Base-by-base conservation (phyloP, 441 rosid genomes). In the Pelargonium fulgidum region DNA sequence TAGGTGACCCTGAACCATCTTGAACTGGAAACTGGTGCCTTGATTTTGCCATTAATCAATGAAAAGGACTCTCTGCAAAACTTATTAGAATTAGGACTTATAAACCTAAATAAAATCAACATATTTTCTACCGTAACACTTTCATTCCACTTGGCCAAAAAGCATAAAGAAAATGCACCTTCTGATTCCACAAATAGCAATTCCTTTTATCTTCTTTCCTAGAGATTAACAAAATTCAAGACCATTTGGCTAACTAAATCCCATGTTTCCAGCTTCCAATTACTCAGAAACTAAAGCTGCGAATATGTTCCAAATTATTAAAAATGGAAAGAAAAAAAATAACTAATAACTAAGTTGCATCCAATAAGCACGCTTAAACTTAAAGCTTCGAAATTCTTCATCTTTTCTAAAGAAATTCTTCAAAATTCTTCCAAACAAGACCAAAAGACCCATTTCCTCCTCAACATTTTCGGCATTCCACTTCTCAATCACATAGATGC, bases 1-100 rank as follows among this genome's bases (percentile, higher is more conserved):
- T 74, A 3, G 96, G 89, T 0, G 98, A 85, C 72, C 81, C 62
- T 7, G 92, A 76, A 29, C 81, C 77, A 67, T 91, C 96, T 74
- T 76, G 89, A 67, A 77, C 65, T 26, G 87, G 71, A 80, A 78
- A 83, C 63, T 81, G 86, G 65, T 88, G 97, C 76, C 89, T 81
- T 0, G 84, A 79, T 71, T 82, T 87, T 14, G 92, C 90, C 97
- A 94, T 94, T 64, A 71, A 74, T 75, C 62, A 56, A 56, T 19
- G 22, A 56, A 17, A 56, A 22, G 29, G 17, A 17, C 20, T 56
- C 62, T 10, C 62, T 17, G 62, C 20, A 17, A 56, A 19, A 56
- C 62, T 56, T 7, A 19, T 20, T 56, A 16, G 20, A 19, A 56
- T 56, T 56, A 56, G 62, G 62, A 56, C 3, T 24, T 3, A 33